Percentiles rank a stretch among this genome's conserved stretches.
Evolutionary conservation across 257 asterid species (phyloP).

Genomic region (Fraxinus quadrangulata): DNA sequence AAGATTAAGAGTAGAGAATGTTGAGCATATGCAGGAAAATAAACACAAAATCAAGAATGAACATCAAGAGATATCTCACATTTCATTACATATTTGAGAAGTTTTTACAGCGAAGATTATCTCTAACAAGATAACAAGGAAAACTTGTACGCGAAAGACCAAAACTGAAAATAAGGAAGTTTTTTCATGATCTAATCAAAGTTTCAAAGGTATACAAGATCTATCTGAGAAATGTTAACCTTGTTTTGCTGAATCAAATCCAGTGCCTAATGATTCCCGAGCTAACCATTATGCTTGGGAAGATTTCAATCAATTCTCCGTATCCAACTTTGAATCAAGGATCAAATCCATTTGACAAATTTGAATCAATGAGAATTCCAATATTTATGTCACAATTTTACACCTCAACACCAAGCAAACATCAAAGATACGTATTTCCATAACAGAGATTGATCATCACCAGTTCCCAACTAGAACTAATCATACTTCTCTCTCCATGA

Average conservation of each 20-base stretch:
- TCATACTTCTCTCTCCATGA: conserved; percentile 98
- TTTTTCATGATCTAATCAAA: conserved; percentile 26
- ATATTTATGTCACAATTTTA: conserved; percentile 14
- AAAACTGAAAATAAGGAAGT: conserved; percentile 15
- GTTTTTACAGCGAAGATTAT: conserved; percentile 30
- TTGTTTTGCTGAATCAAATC: conserved; percentile 8
- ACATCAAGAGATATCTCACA: conserved; percentile 11
- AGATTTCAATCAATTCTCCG: neutral
- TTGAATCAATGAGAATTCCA: neutral
- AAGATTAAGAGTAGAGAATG: neutral
- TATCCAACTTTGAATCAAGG: conserved; percentile 11
- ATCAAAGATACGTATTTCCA: neutral
- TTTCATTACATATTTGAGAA: conserved; percentile 27
- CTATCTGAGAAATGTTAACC: conserved; percentile 23
- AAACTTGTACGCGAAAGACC: conserved; percentile 14
- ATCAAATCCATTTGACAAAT: conserved; percentile 7
- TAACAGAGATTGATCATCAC: neutral
- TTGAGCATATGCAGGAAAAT: conserved; percentile 8
- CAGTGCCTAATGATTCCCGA: conserved; percentile 12
- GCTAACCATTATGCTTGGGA: conserved; percentile 1
- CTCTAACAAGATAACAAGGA: conserved; percentile 19
- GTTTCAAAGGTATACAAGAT: conserved; percentile 23
- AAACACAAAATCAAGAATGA: neutral
- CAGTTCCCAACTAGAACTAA: conserved; percentile 23
- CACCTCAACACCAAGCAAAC: conserved; percentile 9